These are phyloP conservation scores for Leishmania gerbilli DNA, from an alignment of 208 protist species.

Conservation along the genomic window DNA sequence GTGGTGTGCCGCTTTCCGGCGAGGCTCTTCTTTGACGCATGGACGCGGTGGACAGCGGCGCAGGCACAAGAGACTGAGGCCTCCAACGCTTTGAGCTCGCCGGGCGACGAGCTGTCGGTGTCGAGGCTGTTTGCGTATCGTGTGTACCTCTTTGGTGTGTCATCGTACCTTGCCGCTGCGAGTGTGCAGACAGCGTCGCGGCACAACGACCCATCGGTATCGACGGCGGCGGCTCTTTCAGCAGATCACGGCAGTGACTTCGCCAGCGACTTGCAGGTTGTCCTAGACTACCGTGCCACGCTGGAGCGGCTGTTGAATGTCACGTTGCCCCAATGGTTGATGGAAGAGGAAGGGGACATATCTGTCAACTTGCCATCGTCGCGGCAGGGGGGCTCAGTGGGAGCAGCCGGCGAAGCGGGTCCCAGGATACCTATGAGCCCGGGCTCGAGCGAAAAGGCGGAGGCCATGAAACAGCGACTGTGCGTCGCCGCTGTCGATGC, in stretches of 20 bases:
- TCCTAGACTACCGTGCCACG: slow-evolving; percentile 8
- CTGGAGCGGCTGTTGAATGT: slow-evolving; percentile 9
- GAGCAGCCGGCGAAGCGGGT: too few species aligned
- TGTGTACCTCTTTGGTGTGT: slow-evolving; percentile 30
- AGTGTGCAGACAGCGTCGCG: not conserved
- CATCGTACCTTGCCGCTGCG: slow-evolving; percentile 18
- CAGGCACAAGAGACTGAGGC: not conserved
- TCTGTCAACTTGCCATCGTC: not conserved
- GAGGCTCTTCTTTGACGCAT: slow-evolving; percentile 26
- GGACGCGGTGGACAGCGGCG: slow-evolving; percentile 9
- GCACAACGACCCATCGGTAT: not conserved
- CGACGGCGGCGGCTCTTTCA: not conserved
- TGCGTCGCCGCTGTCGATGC: slow-evolving; percentile 29
- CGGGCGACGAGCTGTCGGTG: not conserved
- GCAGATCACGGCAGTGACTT: not conserved
- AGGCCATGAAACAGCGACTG: slow-evolving; percentile 17
- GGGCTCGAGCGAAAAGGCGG: not conserved
- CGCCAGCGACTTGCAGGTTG: not conserved
- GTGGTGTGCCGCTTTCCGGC: slow-evolving; percentile 44
- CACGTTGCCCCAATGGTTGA: slow-evolving; percentile 23
- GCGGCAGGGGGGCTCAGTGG: not conserved
- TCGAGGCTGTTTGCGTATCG: slow-evolving; percentile 17
- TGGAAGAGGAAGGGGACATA: slow-evolving; percentile 6
- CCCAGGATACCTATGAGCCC: too few species aligned
- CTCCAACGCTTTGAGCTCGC: not conserved